phyloP scores from a whole-genome alignment of 2,329 filamentous ascomycete species.

The Phaeosphaeria sp. region DNA sequence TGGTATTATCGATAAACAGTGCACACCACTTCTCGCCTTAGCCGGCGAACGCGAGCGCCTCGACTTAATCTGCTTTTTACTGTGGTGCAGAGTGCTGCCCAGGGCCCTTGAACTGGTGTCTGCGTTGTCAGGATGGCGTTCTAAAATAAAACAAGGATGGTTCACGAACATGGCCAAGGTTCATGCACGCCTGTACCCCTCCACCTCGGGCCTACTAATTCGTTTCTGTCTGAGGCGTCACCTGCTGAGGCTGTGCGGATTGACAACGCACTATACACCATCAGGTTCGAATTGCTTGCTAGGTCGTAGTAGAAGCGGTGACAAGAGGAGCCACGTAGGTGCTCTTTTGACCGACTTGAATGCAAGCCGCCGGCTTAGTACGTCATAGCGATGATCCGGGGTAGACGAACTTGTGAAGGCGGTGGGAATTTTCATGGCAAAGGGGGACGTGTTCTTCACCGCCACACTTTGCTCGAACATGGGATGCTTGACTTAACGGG shows the following conservation, averaged over 20 bases:
- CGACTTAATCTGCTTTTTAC: constrained; percentile 10
- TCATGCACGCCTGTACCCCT: constrained; percentile 25
- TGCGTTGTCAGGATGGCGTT: constrained; percentile 15
- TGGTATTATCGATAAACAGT: constrained; percentile 20
- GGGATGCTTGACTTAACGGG: constrained; percentile 24
- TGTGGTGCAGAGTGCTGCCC: constrained; percentile 3
- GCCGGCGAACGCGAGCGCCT: constrained; percentile 15
- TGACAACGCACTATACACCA: constrained; percentile 33
- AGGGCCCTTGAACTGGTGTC: constrained; percentile 14
- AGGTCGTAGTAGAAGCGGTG: constrained; percentile 16
- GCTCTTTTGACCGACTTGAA: constrained; percentile 30
- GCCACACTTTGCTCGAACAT: constrained; percentile 25
- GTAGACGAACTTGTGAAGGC: constrained; percentile 24
- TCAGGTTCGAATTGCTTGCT: constrained; percentile 13
- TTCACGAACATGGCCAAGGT: constrained; percentile 28
- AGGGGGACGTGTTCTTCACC: constrained; percentile 32
- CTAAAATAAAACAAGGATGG: constrained; percentile 24
- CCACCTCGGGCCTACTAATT: constrained; percentile 13
- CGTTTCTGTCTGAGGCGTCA: constrained; percentile 17
- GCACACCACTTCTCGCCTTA: constrained; percentile 6
- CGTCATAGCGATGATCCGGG: constrained; percentile 36
- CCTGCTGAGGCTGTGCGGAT: constrained; percentile 25
- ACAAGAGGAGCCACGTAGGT: constrained; percentile 37
- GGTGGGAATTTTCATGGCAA: constrained; percentile 18
- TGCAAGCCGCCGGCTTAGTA: constrained; percentile 22